Evolutionary conservation across 2,329 filamentous ascomycete genomes (phyloP), one percentile per base, ranked within the genome.

Genomic region (Hawksworthiomyces lignivorus): DNA sequence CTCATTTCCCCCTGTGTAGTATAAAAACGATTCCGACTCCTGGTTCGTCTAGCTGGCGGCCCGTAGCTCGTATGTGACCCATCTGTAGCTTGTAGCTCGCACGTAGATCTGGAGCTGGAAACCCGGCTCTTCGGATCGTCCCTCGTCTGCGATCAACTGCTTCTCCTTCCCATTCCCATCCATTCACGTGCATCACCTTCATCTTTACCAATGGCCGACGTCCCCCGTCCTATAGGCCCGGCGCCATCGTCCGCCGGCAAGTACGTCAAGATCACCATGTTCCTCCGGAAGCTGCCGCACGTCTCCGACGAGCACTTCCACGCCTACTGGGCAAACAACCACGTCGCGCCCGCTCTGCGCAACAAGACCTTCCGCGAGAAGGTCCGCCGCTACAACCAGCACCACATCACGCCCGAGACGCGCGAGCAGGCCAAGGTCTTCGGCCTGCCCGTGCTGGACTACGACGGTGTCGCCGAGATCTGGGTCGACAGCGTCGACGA

Each of bases 221-320:
- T n/a, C 34, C 21, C 40, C 37, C 15, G 12, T 17, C 7, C n/a
- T n/a, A n/a, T n/a, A n/a, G 49, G 49, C 20, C 44, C 45, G 11
- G 34, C 40, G 12, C 49, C 46, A 4, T 41, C 48, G 18, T 36
- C 41, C 5, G 27, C 19, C 20, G 49, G 49, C 20, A 48, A 44
- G 45, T 48, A 46, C 39, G 46, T 53, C 41, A 52, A 52, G 36
- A 45, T 58, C 19, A 50, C 51, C 20, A 43, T 58, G 11, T 55
- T 48, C 36, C 38, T 58, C 15, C 51, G 52, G 28, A 57, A 57
- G 36, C 54, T 54, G 31, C 52, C 54, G 19, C 41, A 53, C 31
- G 48, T 58, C 34, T 52, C 50, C 19, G 51, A 56, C 43, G 55
- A 58, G 17, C 54, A 56, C 41, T 58, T 58, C 44, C 50, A 52